Base-by-base conservation (phyloP, 176 grass and related monocot species). In the Alopecurus myosuroides region DNA sequence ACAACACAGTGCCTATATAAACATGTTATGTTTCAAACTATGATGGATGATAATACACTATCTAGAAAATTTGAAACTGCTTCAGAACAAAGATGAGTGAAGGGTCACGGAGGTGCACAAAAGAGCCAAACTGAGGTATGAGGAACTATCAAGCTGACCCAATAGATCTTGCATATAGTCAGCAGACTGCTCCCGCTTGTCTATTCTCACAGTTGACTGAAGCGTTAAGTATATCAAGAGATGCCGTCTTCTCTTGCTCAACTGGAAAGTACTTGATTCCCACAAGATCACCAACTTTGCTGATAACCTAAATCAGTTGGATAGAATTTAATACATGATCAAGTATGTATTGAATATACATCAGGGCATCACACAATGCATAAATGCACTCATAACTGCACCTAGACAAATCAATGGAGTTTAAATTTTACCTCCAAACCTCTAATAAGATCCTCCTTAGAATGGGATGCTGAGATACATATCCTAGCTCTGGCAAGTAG, bases 381-480 rank as follows among this genome's bases (percentile, higher is more conserved):
- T 17, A 72, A 40, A 56, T 56, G 49, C 48, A 37, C 23, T 52
- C 29, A 56, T 33, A 78, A 28, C 52, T n/a, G n/a, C n/a, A 86
- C 3, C 33, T 23, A 56, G 42, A 65, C 55, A 57, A 35, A 85
- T 70, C 34, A 45, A 90, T 10, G 35, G 31, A 44, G 67, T 9
- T 63, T 74, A 62, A 29, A 76, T 28, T 76, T 81, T 87, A 98
- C 96, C 93, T 98, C 89, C 77, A 98, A 87, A 72, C 85, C 93
- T 91, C 90, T 95, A 55, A 93, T 85, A 70, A 95, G 93, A 87
- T 95, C 95, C 66, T 98, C 95, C 40, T 87, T 92, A 48, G 83
- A 86, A 71, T 98, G 95, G 14, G 93, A 89, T 80, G 93, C 93
- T 70, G 93, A 95, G 82, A 98, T 98, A 77, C 96, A 95, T 83